Base-by-base conservation (phyloP, 768 basidiomycete species). In the Lactarius psammicola region DNA sequence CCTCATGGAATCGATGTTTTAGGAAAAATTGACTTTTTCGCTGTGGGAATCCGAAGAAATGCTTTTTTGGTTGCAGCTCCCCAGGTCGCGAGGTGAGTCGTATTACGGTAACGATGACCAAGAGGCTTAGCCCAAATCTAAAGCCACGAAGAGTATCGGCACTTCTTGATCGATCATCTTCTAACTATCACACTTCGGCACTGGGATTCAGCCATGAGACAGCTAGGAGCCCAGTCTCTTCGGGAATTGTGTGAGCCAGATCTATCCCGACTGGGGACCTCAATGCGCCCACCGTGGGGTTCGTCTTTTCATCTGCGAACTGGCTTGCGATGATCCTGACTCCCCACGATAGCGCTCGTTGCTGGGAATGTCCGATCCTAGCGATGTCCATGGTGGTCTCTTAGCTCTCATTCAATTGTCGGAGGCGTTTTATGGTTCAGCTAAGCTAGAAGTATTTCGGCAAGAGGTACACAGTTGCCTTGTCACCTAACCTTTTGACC, bases 1-100 rank as follows among this genome's bases (percentile, higher is more conserved):
- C 88, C 92, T 54, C 89, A 96, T 77, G 97, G 97, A 2, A 97
- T 99, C 68, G 93, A 94, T 72, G 90, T 98, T 30, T 79, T 99
- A 54, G 83, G 87, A 49, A 91, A 92, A 74, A 92, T 92, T 0
- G 97, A 99, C 78, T 98, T 98, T 76, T 98, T 94, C 78, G 89
- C 94, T 46, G 90, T 98, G 65, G 92, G 94, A 71, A 80, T 93
- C 30, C 80, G 93, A 60, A 82, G 89, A 69, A 90, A 92, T 69
- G 88, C 96, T 0, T 97, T 94, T 74, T 77, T 92, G n/a, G 76
- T 81, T 18, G 92, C 93, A 46, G 94, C 94, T 62, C 88, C 90
- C 54, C 86, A 90, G 72, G 92, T 97, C 53, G 92, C 95, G 34
- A 82, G 85, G 95, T 96, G 73, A 73, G 92, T 82, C 15, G 56